Conservation (phyloP, 1,139 yeast species). For the Candida tetrigidarum region DNA sequence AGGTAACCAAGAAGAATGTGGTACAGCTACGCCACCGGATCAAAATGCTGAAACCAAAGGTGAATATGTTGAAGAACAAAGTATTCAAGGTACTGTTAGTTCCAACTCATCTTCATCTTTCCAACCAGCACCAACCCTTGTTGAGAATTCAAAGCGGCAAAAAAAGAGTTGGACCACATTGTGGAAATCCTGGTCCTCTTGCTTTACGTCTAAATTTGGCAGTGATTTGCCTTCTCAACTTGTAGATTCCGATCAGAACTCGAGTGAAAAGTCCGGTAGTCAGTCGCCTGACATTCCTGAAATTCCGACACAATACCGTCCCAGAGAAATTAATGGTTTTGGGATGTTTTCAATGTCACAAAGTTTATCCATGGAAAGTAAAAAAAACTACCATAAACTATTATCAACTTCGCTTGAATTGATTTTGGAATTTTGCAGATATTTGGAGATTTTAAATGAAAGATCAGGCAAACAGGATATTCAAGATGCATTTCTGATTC, state of each 20-base stretch:
- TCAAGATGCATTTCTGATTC: slow-evolving; percentile 8
- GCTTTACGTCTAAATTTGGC: background rate
- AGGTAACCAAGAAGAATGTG: background rate
- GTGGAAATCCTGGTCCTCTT: slow-evolving; percentile 3
- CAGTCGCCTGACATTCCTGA: slow-evolving; percentile 5
- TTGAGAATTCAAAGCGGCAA: slow-evolving; percentile 1
- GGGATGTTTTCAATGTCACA: slow-evolving; percentile 11
- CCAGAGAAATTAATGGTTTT: slow-evolving; percentile 12
- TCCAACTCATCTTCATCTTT: background rate
- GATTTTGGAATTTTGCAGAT: slow-evolving; percentile 11
- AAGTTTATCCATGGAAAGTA: slow-evolving; percentile 6
- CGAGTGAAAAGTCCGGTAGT: background rate
- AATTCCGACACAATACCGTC: slow-evolving; percentile 11
- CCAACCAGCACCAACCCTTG: slow-evolving; percentile 4
- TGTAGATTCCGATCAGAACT: background rate
- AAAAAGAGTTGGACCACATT: slow-evolving; percentile 1
- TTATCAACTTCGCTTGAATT: slow-evolving; percentile 4
- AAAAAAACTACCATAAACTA: slow-evolving; percentile 8
- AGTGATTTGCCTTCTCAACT: background rate
- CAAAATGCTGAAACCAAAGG: background rate
- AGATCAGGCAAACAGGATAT: slow-evolving; percentile 10
- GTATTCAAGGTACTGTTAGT: background rate
- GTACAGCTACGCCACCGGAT: background rate
- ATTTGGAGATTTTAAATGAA: slow-evolving; percentile 11
- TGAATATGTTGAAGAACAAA: background rate